Evolutionary conservation across 805 yeast species (phyloP), one percentile per base, ranked within the genome.

Genomic region (Kodamaea laetipori): DNA sequence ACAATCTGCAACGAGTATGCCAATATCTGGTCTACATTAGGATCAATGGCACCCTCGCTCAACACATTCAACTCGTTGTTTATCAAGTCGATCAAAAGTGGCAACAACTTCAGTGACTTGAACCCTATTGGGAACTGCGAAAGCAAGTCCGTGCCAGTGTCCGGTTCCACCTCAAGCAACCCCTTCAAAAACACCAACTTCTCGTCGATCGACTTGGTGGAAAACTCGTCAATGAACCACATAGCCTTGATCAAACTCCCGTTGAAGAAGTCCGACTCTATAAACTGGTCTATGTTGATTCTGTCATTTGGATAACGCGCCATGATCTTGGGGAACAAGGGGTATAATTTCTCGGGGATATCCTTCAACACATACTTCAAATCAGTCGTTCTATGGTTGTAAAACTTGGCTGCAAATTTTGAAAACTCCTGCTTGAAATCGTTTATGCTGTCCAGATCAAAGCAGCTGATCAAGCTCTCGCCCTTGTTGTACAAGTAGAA

Each of bases 161-260:
- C 47, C 30, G 35, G 45, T 25, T 57, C 61, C 13, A 39, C 37
- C 17, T 61, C 63, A n/a, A 77, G 62, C 41, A 92, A 69, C 1
- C 89, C 89, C 42, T 76, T 76, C 50, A 90, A 70, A 57, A 89
- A 89, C 1, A 80, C 69, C 17, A 77, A 60, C 54, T 84, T 84
- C 45, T 92, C 97, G 12, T 74, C 74, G 5, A 71, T 67, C 2
- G 82, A 67, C 52, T 86, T 84, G 0, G 96, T 86, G 7, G 90
- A 80, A 48, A 87, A 82, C 44, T 86, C 94, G 57, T 92, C 97
- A 35, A 92, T 63, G 53, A 85, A 83, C 60, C 84, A 80, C 69
- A 92, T 74, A 2, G 95, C 83, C 55, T 85, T 84, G 40, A 92
- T 80, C 39, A 90, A 67, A 40, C 92, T 87, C 50, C 89, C 90